phyloP scores from a whole-genome alignment of 768 basidiomycete genomes.

The Crepidotus variabilis region DNA sequence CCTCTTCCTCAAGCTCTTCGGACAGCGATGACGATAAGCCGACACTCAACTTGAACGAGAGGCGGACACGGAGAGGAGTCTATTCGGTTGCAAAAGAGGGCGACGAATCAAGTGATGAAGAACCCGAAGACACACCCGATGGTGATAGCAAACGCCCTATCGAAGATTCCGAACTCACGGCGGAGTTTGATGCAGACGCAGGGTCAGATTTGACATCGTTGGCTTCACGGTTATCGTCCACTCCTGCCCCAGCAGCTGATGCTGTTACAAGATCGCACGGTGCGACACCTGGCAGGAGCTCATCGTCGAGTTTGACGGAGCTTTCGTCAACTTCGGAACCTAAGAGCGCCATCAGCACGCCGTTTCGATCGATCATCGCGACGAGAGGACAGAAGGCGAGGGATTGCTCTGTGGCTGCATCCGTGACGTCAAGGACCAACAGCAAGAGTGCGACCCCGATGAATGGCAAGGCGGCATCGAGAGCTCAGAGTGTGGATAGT shows the following conservation, averaged over 20 bases:
- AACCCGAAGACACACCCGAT: conserved; percentile 39
- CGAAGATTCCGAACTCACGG: conserved; percentile 49
- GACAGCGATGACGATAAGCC: conserved; percentile 39
- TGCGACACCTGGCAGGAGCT: conserved; percentile 19
- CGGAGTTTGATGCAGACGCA: conserved; percentile 37
- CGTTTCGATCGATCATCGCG: conserved; percentile 55
- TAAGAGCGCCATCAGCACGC: conserved; percentile 28
- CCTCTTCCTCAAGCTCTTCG: conserved; percentile 34
- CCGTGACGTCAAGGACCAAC: not conserved
- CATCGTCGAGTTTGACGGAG: conserved; percentile 29
- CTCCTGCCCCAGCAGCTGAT: not conserved
- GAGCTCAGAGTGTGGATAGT: conserved; percentile 2
- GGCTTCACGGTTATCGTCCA: conserved; percentile 28
- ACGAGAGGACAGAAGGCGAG: conserved; percentile 52
- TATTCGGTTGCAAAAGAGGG: conserved; percentile 66
- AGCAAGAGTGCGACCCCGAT: not conserved
- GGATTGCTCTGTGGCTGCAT: not conserved
- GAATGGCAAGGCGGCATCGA: not conserved
- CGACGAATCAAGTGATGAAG: conserved; percentile 57
- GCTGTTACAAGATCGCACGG: conserved; percentile 1
- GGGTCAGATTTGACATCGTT: conserved; percentile 44
- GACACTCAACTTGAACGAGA: conserved; percentile 66
- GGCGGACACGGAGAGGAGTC: conserved; percentile 77
- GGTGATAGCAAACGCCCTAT: conserved; percentile 25
- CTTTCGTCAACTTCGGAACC: conserved; percentile 32